Evolutionary conservation across 768 basidiomycete genomes (phyloP).

Genomic region (Mycena galericulata): DNA sequence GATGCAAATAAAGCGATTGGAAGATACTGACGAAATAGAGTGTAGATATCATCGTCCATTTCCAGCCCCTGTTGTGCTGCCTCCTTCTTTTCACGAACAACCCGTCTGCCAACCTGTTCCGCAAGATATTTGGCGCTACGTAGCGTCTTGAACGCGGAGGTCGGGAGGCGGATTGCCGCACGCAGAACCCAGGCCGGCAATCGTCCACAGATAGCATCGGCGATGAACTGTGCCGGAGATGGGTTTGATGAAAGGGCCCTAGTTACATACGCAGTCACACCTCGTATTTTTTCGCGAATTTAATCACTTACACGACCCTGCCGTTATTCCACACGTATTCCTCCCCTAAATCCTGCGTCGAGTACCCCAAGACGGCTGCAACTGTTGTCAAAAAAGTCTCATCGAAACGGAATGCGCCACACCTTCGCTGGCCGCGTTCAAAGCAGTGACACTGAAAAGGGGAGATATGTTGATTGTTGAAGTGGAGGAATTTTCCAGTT

Average conservation of each 20-base stretch:
- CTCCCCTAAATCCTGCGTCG: background rate
- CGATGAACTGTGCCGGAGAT: background rate
- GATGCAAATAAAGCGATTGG: background rate
- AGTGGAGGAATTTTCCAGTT: background rate
- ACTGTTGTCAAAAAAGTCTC: background rate
- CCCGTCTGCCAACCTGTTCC: background rate
- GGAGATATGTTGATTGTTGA: background rate
- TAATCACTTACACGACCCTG: background rate
- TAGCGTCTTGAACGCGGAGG: background rate
- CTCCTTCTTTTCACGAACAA: background rate
- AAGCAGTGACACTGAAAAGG: background rate
- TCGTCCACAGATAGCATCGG: background rate
- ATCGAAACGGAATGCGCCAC: background rate
- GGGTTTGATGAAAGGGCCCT: background rate
- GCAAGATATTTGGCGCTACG: background rate
- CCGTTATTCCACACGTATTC: background rate
- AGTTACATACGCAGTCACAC: too few species aligned
- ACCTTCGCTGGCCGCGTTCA: background rate
- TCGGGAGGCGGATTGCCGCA: background rate
- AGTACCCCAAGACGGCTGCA: background rate
- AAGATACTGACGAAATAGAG: background rate
- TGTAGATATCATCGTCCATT: background rate
- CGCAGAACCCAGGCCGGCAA: background rate
- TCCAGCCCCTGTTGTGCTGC: conserved; percentile 4
- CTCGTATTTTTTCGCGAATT: background rate